Conservation (phyloP, 805 yeast species). For the Wickerhamiella kurtzmanii region DNA sequence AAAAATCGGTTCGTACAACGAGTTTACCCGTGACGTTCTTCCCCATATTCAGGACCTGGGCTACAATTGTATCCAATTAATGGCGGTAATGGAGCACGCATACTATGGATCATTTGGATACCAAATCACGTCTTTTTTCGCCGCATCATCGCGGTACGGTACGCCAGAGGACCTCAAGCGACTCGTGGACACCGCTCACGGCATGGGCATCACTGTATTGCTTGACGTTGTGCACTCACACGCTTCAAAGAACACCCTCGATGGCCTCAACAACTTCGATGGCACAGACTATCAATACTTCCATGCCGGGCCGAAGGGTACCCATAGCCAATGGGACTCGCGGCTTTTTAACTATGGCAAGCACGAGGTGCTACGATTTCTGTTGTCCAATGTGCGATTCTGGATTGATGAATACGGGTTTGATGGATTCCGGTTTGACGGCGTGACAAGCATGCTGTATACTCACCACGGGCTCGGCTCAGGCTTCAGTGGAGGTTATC, state of each 20-base stretch:
- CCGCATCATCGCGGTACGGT: slow-evolving; percentile 80
- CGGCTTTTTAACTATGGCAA: slow-evolving; percentile 81
- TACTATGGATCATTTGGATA: slow-evolving; percentile 97
- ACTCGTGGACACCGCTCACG: slow-evolving; percentile 83
- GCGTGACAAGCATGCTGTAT: slow-evolving; percentile 89
- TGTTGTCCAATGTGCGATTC: slow-evolving; percentile 71
- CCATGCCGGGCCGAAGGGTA: slow-evolving; percentile 83
- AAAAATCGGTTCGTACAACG: slow-evolving; percentile 67
- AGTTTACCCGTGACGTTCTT: slow-evolving; percentile 64
- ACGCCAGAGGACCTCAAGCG: slow-evolving; percentile 91
- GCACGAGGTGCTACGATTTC: slow-evolving; percentile 79
- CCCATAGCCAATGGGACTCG: slow-evolving; percentile 93
- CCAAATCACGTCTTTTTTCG: slow-evolving; percentile 87
- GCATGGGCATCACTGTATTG: slow-evolving; percentile 70
- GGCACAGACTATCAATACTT: slow-evolving; percentile 93
- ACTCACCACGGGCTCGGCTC: slow-evolving; percentile 85
- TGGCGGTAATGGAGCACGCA: slow-evolving; percentile 99
- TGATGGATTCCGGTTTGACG: slow-evolving; percentile 95
- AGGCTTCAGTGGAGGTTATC: slow-evolving; percentile 79
- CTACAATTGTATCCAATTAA: slow-evolving; percentile 83
- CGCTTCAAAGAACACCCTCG: slow-evolving; percentile 86
- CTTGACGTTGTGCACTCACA: slow-evolving; percentile 93
- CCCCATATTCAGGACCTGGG: slow-evolving; percentile 81
- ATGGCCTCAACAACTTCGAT: slow-evolving; percentile 85
- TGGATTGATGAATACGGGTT: slow-evolving; percentile 72